phyloP scores from a whole-genome alignment of 73 alveolate species.

The Blepharisma japonicum region DNA sequence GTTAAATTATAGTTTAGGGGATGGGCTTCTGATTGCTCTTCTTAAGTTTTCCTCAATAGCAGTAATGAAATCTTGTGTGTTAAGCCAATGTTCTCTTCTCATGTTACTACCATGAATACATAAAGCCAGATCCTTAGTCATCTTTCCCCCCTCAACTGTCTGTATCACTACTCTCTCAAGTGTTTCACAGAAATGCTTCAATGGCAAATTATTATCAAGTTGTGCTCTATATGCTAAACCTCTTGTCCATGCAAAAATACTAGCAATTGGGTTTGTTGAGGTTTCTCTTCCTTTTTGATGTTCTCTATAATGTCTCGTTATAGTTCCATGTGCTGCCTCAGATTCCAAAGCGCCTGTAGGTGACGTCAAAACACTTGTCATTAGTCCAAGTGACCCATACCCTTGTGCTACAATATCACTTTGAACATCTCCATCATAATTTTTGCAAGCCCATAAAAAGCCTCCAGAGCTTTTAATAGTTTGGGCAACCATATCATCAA shows the following conservation, averaged over 20 bases:
- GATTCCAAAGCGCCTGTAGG: conserved; percentile 81
- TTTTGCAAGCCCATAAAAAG: conserved; percentile 92
- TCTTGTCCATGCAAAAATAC: conserved; percentile 87
- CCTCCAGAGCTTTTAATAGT: conserved; percentile 79
- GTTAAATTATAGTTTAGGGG: too few relatives aligned
- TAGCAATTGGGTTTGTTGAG: conserved; percentile 85
- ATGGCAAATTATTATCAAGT: conserved; percentile 67
- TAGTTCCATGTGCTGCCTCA: conserved; percentile 94
- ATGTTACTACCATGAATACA: conserved; percentile 57
- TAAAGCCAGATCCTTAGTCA: conserved; percentile 86
- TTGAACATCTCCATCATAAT: conserved; percentile 91
- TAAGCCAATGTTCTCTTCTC: conserved; percentile 35
- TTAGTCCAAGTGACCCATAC: conserved; percentile 77
- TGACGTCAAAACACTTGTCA: conserved; percentile 70
- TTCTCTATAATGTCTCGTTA: conserved; percentile 82
- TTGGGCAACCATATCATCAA: conserved; percentile 86
- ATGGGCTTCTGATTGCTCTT: not conserved
- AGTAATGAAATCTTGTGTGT: conserved; percentile 41
- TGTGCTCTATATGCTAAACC: conserved; percentile 80
- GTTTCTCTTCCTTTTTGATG: conserved; percentile 81
- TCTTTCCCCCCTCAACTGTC: conserved; percentile 68
- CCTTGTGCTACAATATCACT: conserved; percentile 88
- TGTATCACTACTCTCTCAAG: conserved; percentile 65
- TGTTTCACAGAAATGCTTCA: conserved; percentile 47
- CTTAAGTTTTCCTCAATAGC: conserved; percentile 42